These are phyloP conservation scores for Kwoniella shandongensis DNA, from an alignment of 768 basidiomycete genomes.

Conservation along the genomic window DNA sequence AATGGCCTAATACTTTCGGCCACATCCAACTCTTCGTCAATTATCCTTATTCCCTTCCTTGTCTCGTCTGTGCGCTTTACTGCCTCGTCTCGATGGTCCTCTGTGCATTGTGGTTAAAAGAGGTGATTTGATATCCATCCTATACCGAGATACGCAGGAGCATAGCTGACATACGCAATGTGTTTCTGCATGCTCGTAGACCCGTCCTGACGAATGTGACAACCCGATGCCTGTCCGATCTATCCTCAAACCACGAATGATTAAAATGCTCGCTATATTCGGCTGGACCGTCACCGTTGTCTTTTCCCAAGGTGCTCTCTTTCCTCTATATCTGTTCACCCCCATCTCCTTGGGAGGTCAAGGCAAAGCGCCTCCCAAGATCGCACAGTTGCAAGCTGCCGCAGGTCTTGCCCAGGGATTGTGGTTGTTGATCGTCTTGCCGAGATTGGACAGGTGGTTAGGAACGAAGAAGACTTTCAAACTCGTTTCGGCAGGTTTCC, in stretches of 20 bases:
- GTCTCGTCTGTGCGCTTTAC: conserved; percentile 23
- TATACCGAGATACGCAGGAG: neutral
- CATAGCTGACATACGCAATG: neutral
- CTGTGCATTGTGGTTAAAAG: conserved; percentile 20
- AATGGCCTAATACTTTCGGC: conserved; percentile 24
- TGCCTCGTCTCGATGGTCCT: conserved; percentile 21
- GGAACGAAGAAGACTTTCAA: conserved; percentile 25
- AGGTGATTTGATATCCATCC: conserved; percentile 7
- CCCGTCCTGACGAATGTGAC: conserved; percentile 27
- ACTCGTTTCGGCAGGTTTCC: conserved; percentile 14
- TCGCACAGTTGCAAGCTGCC: conserved; percentile 17
- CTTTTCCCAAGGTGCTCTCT: conserved; percentile 17
- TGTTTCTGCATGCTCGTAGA: conserved; percentile 8
- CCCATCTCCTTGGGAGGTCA: conserved; percentile 23
- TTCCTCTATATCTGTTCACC: conserved; percentile 31
- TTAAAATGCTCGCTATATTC: conserved; percentile 20
- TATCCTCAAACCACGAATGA: conserved; percentile 17
- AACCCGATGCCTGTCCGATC: conserved; percentile 17
- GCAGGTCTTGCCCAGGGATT: conserved; percentile 23
- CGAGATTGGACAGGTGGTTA: conserved; percentile 19
- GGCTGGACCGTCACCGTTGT: conserved; percentile 23
- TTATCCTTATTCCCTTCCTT: conserved; percentile 25
- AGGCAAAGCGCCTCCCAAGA: conserved; percentile 22
- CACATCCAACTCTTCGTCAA: conserved; percentile 12
- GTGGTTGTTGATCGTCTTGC: conserved; percentile 29